A percentile compares a stretch with the other conserved stretches of the same genome.
Conservation (phyloP, 2,329 filamentous ascomycete species). For the Clonostachys rhizophaga region DNA sequence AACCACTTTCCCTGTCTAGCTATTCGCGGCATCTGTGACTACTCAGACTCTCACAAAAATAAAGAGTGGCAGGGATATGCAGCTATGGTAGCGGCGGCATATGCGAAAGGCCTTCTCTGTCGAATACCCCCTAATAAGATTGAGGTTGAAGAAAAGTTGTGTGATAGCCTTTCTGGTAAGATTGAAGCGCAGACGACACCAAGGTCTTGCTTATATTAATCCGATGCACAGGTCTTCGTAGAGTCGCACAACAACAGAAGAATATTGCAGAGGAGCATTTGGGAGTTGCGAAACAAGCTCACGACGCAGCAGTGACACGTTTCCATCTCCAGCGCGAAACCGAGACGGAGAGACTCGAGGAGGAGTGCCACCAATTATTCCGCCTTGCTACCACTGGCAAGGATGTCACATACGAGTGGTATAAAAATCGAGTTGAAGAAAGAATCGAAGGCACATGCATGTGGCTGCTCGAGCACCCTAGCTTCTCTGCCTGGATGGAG, state of each 20-base stretch:
- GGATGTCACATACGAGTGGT: slow-evolving; percentile 3
- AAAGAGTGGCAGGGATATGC: slow-evolving; percentile 13
- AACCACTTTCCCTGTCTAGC: slow-evolving; percentile 17
- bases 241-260: too few species aligned
- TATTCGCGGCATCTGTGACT: slow-evolving; percentile 27
- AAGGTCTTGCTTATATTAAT: too few species aligned
- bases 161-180: background rate
- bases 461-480: slow-evolving; percentile 22
- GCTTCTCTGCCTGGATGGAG: slow-evolving; percentile 19
- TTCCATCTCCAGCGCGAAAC: background rate
- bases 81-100: slow-evolving; percentile 18
- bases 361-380: slow-evolving; percentile 1
- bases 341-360: background rate
- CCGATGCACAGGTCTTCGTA: too few species aligned
- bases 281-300: background rate
- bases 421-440: slow-evolving; percentile 3
- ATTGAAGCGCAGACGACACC: too few species aligned
- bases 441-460: slow-evolving; percentile 11
- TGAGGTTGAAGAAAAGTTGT: background rate
- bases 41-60: slow-evolving; percentile 28
- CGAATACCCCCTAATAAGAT: background rate
- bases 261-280: too few species aligned
- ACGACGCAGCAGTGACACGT: too few species aligned
- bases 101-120: slow-evolving; percentile 3
- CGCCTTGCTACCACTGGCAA: background rate